A percentile compares a stretch with the other conserved stretches of the same genome.
phyloP scores from a whole-genome alignment of 495 filamentous ascomycete species.

The Trichoderma erinaceum region DNA sequence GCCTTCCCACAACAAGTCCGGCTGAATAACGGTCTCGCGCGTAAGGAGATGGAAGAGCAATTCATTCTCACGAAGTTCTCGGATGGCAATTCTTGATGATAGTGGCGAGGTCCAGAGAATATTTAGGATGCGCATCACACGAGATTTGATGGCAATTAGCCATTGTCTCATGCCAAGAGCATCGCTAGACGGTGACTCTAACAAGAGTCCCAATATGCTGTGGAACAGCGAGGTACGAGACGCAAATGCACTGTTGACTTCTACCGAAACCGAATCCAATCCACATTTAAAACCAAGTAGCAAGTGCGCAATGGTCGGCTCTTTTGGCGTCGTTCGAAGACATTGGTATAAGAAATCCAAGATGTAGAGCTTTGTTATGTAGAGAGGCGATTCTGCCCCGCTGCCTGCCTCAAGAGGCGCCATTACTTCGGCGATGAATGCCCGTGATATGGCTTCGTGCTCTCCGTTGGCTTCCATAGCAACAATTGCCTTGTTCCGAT shows the following conservation, averaged over 20 bases:
- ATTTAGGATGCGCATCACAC: conserved; percentile 69
- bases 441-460: conserved; percentile 59
- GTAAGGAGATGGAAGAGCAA: conserved; percentile 66
- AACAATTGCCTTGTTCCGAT: conserved; percentile 72
- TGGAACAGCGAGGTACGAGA: conserved; percentile 73
- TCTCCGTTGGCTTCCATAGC: conserved; percentile 67
- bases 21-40: conserved; percentile 56
- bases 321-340: conserved; percentile 59
- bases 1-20: conserved; percentile 64
- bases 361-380: conserved; percentile 69
- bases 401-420: conserved; percentile 56
- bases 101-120: conserved; percentile 78
- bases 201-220: conserved; percentile 59
- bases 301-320: conserved; percentile 79
- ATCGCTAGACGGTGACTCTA: conserved; percentile 54
- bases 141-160: conserved; percentile 64
- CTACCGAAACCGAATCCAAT: conserved; percentile 56
- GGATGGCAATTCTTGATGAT: conserved; percentile 65
- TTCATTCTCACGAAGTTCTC: conserved; percentile 68
- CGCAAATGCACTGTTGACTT: conserved; percentile 58
- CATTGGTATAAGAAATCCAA: conserved; percentile 77
- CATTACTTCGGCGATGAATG: conserved; percentile 59
- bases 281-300: conserved; percentile 81
- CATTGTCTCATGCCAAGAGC: conserved; percentile 59
- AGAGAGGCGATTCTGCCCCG: conserved; percentile 57